phyloP scores from a whole-genome alignment of 2,329 filamentous ascomycete species.

The Ophiocordyceps camponoti-saundersi region DNA sequence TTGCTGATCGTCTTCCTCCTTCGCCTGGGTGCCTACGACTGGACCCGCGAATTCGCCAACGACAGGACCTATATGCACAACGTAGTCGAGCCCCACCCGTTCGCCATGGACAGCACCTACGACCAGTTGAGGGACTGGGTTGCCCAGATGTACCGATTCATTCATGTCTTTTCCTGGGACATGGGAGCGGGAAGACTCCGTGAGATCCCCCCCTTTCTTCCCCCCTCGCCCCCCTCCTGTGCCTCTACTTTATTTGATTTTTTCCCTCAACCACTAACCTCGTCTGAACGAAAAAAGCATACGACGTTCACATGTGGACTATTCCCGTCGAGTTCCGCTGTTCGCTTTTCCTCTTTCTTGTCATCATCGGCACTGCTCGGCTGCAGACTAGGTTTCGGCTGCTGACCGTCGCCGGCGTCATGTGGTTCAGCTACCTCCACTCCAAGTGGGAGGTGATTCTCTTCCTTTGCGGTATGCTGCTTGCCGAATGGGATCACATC shows the following conservation, averaged over 20 bases:
- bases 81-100: slow-evolving; percentile 29
- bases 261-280: slow-evolving; percentile 6
- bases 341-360: slow-evolving; percentile 39
- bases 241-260: not conserved
- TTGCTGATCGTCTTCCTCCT: slow-evolving; percentile 27
- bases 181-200: slow-evolving; percentile 27
- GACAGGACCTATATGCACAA: slow-evolving; percentile 27
- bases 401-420: slow-evolving; percentile 20
- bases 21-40: slow-evolving; percentile 28
- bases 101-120: slow-evolving; percentile 16
- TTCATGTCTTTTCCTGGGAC: slow-evolving; percentile 34
- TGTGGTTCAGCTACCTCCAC: slow-evolving; percentile 26
- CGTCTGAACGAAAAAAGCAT: slow-evolving; percentile 11
- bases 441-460: slow-evolving; percentile 37
- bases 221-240: not conserved
- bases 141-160: slow-evolving; percentile 28
- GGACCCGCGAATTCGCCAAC: slow-evolving; percentile 26
- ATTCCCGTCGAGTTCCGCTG: slow-evolving; percentile 44
- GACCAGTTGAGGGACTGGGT: slow-evolving; percentile 29
- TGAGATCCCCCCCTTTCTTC: slow-evolving; percentile 7
- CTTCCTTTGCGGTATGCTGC: slow-evolving; percentile 34
- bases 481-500: slow-evolving; percentile 37
- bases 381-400: slow-evolving; percentile 24
- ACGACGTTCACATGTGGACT: slow-evolving; percentile 45
- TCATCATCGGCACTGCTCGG: slow-evolving; percentile 30